Percentiles rank a stretch among this genome's conserved stretches.
Conservation (phyloP, 352 stramenopile species). For the Phytophthora crassamura region DNA sequence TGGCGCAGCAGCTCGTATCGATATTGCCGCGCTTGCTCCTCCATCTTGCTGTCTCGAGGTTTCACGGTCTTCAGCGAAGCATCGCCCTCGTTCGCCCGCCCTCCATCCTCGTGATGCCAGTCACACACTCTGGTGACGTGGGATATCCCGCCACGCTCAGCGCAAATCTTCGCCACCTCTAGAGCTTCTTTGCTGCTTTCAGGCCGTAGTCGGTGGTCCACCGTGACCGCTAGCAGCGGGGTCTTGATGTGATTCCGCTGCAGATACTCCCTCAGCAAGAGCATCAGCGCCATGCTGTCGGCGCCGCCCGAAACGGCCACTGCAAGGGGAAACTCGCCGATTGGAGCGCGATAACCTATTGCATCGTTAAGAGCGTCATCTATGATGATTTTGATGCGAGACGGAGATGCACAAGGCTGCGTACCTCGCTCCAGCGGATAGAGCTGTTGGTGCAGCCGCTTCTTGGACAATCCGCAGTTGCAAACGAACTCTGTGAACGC, state of each 20-base stretch:
- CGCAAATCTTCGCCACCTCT: slow-evolving; percentile 56
- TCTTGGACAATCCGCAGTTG: slow-evolving; percentile 48
- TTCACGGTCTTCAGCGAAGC: slow-evolving; percentile 17
- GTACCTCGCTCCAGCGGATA: slow-evolving; percentile 41
- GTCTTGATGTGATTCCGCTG: slow-evolving; percentile 52
- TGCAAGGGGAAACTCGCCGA: slow-evolving; percentile 61
- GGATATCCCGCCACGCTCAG: slow-evolving; percentile 45
- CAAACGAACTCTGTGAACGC: slow-evolving; percentile 47
- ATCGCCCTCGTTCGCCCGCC: slow-evolving; percentile 4
- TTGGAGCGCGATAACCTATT: slow-evolving; percentile 20
- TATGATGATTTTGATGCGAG: slow-evolving; percentile 1
- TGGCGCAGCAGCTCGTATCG: slow-evolving; percentile 70
- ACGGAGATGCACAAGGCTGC: not conserved
- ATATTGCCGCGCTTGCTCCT: slow-evolving; percentile 72
- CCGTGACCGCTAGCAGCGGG: slow-evolving; percentile 78
- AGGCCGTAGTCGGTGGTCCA: slow-evolving; percentile 74
- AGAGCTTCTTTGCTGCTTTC: slow-evolving; percentile 73
- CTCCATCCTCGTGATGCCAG: slow-evolving; percentile 41
- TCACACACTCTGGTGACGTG: slow-evolving; percentile 64
- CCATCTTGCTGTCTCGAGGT: slow-evolving; percentile 74
- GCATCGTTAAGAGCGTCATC: slow-evolving; percentile 19
- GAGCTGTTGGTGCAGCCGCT: slow-evolving; percentile 45
- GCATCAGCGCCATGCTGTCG: slow-evolving; percentile 84
- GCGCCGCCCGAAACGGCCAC: slow-evolving; percentile 79
- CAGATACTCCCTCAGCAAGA: slow-evolving; percentile 76